Base-by-base conservation (phyloP, 2,329 filamentous ascomycete species). In the Myriosclerotinia scirpicola region DNA sequence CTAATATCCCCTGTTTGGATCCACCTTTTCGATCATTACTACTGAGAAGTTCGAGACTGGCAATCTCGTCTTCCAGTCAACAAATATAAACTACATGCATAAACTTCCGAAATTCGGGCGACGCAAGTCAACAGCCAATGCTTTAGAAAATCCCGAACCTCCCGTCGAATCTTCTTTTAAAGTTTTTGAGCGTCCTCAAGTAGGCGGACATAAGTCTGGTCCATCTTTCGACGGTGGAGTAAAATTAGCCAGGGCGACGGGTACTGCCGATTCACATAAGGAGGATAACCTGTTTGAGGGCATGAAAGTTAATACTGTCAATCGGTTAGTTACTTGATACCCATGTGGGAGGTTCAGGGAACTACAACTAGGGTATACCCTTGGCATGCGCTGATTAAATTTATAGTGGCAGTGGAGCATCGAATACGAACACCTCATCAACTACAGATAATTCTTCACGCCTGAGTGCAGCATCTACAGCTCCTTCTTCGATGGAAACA, bases 391-490 rank as follows among this genome's bases (percentile, higher is more conserved):
- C 64, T 65, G 64, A 65, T 59, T 26, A 26, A 48, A 53, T 7
- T 54, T 65, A 36, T 73, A 77, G 75, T 71, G 74, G 74, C 65
- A 77, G 76, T 74, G 75, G 75, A 67, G 73, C 73, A 53, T 77
- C 76, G 4, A 76, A 77, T 65, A 75, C 74, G 46, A 76, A 76
- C 69, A 76, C 74, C 46, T 69, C 73, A 58, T 77, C 75, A 30
- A 76, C 75, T 4, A 73, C 75, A 54, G 75, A 76, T 58, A 75
- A 77, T 68, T 77, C 76, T 1, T 77, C 76, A 15, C 71, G 76
- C 54, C 63, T 76, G 54, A 77, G 76, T 68, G 75, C 75, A 53
- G 71, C 74, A 50, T 77, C 76, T 44, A 77, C 76, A 30, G 72
- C 75, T 20, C 73, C 76, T 38, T 77, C 76, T 20, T 77, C 75